These are phyloP conservation scores for Aspergillus campestris DNA, from an alignment of 495 filamentous ascomycete species.

Conservation along the genomic window DNA sequence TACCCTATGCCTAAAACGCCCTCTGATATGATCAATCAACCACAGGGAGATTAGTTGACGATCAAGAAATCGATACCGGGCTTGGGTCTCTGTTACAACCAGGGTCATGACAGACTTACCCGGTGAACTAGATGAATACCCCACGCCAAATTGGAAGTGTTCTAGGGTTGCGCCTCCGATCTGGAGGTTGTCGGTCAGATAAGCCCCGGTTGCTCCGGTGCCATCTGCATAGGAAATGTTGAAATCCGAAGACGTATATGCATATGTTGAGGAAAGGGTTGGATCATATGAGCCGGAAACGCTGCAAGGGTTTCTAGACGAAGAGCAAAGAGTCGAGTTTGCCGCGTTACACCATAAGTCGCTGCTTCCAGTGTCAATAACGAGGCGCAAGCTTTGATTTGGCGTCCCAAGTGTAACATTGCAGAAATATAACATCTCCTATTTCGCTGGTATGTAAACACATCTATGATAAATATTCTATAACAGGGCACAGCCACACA, in stretches of 20 bases:
- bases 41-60: background rate
- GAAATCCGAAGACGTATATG: slow-evolving; percentile 69
- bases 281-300: slow-evolving; percentile 59
- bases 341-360: slow-evolving; percentile 82
- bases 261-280: slow-evolving; percentile 74
- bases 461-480: background rate
- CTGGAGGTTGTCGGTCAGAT: slow-evolving; percentile 67
- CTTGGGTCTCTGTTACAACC: too few species aligned
- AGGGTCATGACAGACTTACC: slow-evolving; percentile 16
- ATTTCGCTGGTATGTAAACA: background rate
- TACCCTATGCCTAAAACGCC: slow-evolving; percentile 95
- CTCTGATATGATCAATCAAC: slow-evolving; percentile 29
- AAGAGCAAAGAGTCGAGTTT: slow-evolving; percentile 50
- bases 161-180: slow-evolving; percentile 56
- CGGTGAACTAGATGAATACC: slow-evolving; percentile 58
- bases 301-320: slow-evolving; percentile 38
- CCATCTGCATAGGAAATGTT: slow-evolving; percentile 90
- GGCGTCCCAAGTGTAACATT: slow-evolving; percentile 70
- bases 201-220: slow-evolving; percentile 71
- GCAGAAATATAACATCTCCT: slow-evolving; percentile 56
- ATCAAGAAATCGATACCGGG: background rate
- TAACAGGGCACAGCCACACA: slow-evolving; percentile 7
- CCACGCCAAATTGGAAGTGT: slow-evolving; percentile 78
- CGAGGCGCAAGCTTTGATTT: slow-evolving; percentile 51
- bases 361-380: slow-evolving; percentile 79